Base-by-base conservation (phyloP, 768 basidiomycete genomes). In the Termitomyces sp. region DNA sequence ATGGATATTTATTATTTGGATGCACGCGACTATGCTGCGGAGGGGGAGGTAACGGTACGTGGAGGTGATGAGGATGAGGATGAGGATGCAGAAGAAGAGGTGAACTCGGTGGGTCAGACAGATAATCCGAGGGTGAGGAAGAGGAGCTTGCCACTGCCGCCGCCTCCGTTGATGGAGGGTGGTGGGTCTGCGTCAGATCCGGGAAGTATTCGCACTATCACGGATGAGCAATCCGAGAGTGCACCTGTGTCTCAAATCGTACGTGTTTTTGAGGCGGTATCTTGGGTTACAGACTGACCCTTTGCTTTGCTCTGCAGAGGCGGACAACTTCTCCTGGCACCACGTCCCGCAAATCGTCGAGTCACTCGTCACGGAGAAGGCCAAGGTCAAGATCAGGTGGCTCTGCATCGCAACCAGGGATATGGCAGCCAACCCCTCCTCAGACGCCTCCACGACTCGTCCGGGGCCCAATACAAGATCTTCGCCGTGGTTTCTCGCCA, bases 1-100 rank as follows among this genome's bases (percentile, higher is more conserved):
- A 70, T 79, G 70, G 80, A 79, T 55, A 72, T 82, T 32, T 80
- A 79, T 67, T 81, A 75, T 64, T 65, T 79, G 57, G 72, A 69
- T 50, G 66, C 73, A 5, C 70, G 70, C 24, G 74, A 75, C 20
- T 75, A 72, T 63, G 67, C 63, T 30, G 56, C n/a, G 27, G 39
- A 62, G 57, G 36, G 61, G 59, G 54, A 20, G 9, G 47, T 13
- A 1, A 49, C 36, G 13, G 7, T 32, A 4, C 37, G 16, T 20
- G 33, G n/a, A 20, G 57, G 46, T 13, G 62, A 55, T 13, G 62
- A 22, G 39, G 70, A 65, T 16, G 65, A 48, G n/a, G 67, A 69
- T 18, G 67, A 62, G 12, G 66, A 64, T 1, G 26, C 1, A 10
- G 56, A 18, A 4, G 24, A 8, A 34, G 53, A 32, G 24, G 16